Evolutionary conservation across 164 flowering plant genomes (phyloP), one percentile per base, ranked within the genome.

Genomic region (Chimonanthus praecox): DNA sequence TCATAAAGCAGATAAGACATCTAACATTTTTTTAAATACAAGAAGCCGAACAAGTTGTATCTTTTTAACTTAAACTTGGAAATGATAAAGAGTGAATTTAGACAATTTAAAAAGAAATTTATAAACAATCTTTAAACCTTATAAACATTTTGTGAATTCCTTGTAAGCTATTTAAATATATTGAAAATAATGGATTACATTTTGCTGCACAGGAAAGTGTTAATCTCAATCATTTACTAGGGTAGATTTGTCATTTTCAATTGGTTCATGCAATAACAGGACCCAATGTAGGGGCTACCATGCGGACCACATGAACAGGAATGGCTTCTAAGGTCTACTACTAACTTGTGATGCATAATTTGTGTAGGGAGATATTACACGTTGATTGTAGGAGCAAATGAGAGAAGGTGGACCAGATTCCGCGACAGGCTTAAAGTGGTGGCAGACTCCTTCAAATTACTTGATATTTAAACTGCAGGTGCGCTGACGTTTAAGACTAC

Each of bases 381-480:
- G 0, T 75, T 91, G 75, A 86, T 82, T 60, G 97, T 92, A 13
- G 94, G 87, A 73, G 94, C 97, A 50, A 88, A 88, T 72, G 90
- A 89, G 70, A 86, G 95, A 73, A 76, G 92, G 43, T 90, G 95
- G 97, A 90, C 68, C 80, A 87, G 84, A 78, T 73, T 85, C 15
- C 75, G 92, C 44, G 80, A 87, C 77, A 64, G 78, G 84, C 90
- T 90, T 7, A 88, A 89, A 87, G 94, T 89, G 65, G 97, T 92
- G 11, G 97, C 95, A 3, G 92, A 90, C 78, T 92, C 95, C 51
- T 90, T 92, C 82, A 89, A 76, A 77, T 79, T 92, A 67, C 79
- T 90, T 10, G 92, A 89, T 51, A 86, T 89, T 68, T 90, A 77
- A 83, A 74, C 71, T 47, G 47, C 13, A 10, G 72, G 10, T 15